Percentiles rank a stretch among this genome's conserved stretches.
Conservation (phyloP, 495 filamentous ascomycete genomes). For the Aspergillus asperescens region DNA sequence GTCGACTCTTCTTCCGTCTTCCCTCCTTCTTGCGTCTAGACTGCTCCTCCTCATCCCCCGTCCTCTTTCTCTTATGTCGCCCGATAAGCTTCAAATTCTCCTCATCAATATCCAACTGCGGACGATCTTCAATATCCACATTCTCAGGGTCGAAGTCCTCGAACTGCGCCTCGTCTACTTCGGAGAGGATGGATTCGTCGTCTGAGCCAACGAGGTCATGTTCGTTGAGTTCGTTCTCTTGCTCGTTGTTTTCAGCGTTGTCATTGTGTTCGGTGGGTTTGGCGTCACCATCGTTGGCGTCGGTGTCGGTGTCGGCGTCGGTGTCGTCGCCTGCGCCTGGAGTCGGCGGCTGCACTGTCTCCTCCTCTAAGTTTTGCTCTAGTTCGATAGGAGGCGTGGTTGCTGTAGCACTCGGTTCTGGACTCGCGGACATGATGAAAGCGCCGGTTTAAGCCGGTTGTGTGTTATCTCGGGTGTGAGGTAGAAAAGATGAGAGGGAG, state of each 20-base stretch:
- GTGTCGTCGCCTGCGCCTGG: slow-evolving; percentile 16
- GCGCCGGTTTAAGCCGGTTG: not conserved
- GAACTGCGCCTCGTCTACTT: slow-evolving; percentile 93
- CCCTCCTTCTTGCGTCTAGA: slow-evolving; percentile 69
- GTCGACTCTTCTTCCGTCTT: slow-evolving; percentile 66
- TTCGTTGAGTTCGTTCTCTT: slow-evolving; percentile 11
- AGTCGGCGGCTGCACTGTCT: slow-evolving; percentile 12
- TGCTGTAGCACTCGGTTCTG: slow-evolving; percentile 26
- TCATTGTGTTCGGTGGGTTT: slow-evolving; percentile 6
- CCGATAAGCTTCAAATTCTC: slow-evolving; percentile 72
- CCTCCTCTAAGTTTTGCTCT: slow-evolving; percentile 23
- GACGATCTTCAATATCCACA: slow-evolving; percentile 70
- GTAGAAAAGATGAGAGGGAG: not conserved
- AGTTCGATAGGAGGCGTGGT: slow-evolving; percentile 20
- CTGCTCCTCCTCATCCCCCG: slow-evolving; percentile 50
- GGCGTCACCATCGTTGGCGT: slow-evolving; percentile 6
- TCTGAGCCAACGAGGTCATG: slow-evolving; percentile 52
- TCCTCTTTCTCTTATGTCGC: slow-evolving; percentile 76
- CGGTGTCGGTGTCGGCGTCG: slow-evolving; percentile 13
- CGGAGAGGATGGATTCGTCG: slow-evolving; percentile 81
- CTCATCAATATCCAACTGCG: slow-evolving; percentile 77
- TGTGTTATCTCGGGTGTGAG: not conserved
- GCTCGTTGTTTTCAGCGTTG: slow-evolving; percentile 9
- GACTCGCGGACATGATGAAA: slow-evolving; percentile 38
- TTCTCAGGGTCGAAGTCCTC: slow-evolving; percentile 80